A percentile compares a stretch with the other conserved stretches of the same genome.
Evolutionary conservation across 2,329 filamentous ascomycete species (phyloP).

Genomic region (Pestalotiopsis sp.): DNA sequence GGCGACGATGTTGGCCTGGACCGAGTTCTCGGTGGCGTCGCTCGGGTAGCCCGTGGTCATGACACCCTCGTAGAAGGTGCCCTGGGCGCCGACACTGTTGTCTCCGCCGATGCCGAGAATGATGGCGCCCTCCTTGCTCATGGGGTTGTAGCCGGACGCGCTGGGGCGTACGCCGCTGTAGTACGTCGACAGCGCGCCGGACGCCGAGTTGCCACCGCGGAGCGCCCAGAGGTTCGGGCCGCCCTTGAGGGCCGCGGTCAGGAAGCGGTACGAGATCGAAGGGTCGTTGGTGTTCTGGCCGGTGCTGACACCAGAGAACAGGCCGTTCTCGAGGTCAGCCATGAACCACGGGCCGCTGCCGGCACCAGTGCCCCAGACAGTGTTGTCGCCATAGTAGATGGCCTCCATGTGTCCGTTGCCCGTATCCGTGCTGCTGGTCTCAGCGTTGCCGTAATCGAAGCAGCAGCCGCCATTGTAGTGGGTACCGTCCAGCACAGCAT

Average conservation of each 20-base stretch:
- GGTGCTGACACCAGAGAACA: constrained; percentile 57
- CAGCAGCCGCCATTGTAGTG: constrained; percentile 61
- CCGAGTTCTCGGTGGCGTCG: constrained; percentile 57
- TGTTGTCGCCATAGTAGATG: constrained; percentile 63
- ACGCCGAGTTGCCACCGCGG: constrained; percentile 57
- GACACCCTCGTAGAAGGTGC: constrained; percentile 67
- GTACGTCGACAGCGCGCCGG: constrained; percentile 57
- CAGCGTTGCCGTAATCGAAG: constrained; percentile 61
- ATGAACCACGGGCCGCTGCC: constrained; percentile 68
- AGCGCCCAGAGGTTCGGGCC: constrained; percentile 58
- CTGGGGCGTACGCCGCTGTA: constrained; percentile 58
- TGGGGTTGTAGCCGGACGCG: constrained; percentile 57
- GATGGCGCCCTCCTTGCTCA: constrained; percentile 67
- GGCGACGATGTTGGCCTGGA: constrained; percentile 62
- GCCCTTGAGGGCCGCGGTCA: constrained; percentile 61
- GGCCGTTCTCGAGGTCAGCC: constrained; percentile 68
- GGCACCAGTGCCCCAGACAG: constrained; percentile 55
- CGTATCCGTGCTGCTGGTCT: constrained; percentile 52
- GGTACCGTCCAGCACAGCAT: constrained; percentile 60
- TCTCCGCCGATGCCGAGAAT: constrained; percentile 73
- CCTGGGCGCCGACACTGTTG: constrained; percentile 60
- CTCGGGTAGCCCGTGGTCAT: constrained; percentile 65
- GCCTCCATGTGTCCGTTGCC: constrained; percentile 71
- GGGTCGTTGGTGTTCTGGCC: constrained; percentile 53
- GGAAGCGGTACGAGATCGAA: constrained; percentile 54